Base-by-base conservation (phyloP, 192 early-diverging fungal genomes). In the Fimicolochytrium jonesii region DNA sequence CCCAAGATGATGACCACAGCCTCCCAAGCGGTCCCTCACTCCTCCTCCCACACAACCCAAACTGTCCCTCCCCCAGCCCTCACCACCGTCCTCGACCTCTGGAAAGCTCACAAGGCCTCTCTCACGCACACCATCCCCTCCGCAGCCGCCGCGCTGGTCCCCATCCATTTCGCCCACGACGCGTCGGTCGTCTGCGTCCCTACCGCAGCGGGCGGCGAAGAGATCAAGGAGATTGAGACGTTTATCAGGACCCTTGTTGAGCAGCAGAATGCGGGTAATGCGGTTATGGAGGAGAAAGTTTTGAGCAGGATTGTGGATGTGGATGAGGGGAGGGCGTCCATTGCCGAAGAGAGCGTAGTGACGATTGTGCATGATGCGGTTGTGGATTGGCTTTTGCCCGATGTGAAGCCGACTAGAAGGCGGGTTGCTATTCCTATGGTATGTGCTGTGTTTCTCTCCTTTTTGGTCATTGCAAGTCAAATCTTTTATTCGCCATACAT, bases 321-420 rank as follows among this genome's bases (percentile, higher is more conserved):
- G n/a, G n/a, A n/a, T n/a, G n/a, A n/a, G n/a, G n/a, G n/a, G n/a
- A n/a, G n/a, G n/a, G n/a, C n/a, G n/a, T n/a, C n/a, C 30, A 57
- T 68, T 18, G 78, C 72, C 32, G 72, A 80, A 43, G 78, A 80
- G 53, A 32, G 37, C 46, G 66, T 75, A 54, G 23, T 78, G 33
- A 68, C 65, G 31, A 13, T 81, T n/a, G 64, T 68, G 20, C 79
- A 81, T 61, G 68, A 67, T 26, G 59, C 35, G 1, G 17, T n/a
- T 23, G 50, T 81, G 44, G 62, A 71, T 64, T 81, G 79, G 79
- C 34, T 81, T 4, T 63, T 81, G n/a, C 76, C 76, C 42, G 63
- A 64, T 39, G 79, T 81, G 20, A 78, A 79, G 60, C 58, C 76
- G 23, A 81, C 75, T 48, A 49, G 56, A 13, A 68, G 73, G 50